These are phyloP conservation scores for Lasiodiplodia citricola DNA, from an alignment of 2,329 filamentous ascomycete genomes.

Conservation along the genomic window DNA sequence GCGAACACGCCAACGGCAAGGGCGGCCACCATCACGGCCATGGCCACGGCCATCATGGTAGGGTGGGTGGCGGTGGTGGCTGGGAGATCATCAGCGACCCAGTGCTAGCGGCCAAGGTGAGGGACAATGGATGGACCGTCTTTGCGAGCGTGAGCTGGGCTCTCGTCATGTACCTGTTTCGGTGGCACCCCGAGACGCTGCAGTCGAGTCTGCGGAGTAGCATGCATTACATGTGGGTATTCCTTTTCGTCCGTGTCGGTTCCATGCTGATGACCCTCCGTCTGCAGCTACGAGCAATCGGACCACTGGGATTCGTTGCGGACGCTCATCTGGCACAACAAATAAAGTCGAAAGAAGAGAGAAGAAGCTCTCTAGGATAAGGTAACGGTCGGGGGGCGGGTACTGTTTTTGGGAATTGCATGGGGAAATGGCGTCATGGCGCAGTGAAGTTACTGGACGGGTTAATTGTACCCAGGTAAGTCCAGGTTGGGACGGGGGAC, in stretches of 20 bases:
- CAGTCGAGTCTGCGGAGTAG: slow-evolving; percentile 90
- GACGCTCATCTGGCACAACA: slow-evolving; percentile 87
- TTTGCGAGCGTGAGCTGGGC: slow-evolving; percentile 94
- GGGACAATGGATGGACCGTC: slow-evolving; percentile 80
- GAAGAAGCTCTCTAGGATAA: neutral
- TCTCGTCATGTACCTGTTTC: slow-evolving; percentile 92
- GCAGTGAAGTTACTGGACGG: neutral
- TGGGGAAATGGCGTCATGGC: slow-evolving; percentile 2
- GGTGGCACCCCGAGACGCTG: slow-evolving; percentile 87
- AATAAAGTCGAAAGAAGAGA: slow-evolving; percentile 40
- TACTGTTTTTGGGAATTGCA: neutral
- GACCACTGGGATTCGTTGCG: slow-evolving; percentile 87
- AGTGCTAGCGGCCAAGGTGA: slow-evolving; percentile 45
- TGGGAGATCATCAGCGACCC: slow-evolving; percentile 47
- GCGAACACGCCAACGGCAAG: slow-evolving; percentile 28
- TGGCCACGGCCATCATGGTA: slow-evolving; percentile 31
- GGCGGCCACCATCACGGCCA: neutral
- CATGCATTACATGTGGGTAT: slow-evolving; percentile 93
- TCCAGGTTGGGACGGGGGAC: neutral
- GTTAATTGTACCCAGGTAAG: neutral
- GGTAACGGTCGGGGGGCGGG: neutral
- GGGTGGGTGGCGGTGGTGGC: slow-evolving; percentile 40
- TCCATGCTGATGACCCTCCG: neutral
- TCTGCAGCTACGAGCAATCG: slow-evolving; percentile 71
- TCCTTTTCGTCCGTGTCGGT: slow-evolving; percentile 14